Evolutionary conservation across 2,329 filamentous ascomycete genomes (phyloP), one percentile per base, ranked within the genome.

Genomic region (Fusarium musae): DNA sequence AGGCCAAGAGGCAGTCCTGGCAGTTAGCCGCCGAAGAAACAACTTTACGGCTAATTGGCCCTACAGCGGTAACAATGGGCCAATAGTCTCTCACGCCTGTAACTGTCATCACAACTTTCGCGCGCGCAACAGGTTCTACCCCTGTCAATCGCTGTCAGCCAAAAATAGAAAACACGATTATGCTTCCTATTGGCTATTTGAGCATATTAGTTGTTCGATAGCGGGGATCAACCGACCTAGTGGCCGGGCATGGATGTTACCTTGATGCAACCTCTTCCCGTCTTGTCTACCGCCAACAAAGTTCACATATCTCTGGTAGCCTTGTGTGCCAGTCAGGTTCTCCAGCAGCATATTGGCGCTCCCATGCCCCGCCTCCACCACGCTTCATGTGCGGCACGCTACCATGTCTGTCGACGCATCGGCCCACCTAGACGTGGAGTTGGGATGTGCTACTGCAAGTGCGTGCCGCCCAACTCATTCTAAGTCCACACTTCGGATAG

Each of bases 111-210:
- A 69, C 69, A 68, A 54, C 70, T 82, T 75, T 84, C 80, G 81
- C 83, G 82, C 82, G 82, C 82, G 82, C 81, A 80, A 84, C 59
- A 62, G 53, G 66, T 58, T 72, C 66, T 54, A 58, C 56, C 72
- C 75, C 74, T 72, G 65, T 70, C 69, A 70, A 64, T 59, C 61
- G 70, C 72, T 78, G 75, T 78, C 70, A 75, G 56, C 79, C 77
- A 82, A 82, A 82, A 81, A 81, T 84, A 84, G 78, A 79, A 78
- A 57, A 37, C 58, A 66, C 47, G 59, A 61, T 73, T 43, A 34
- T 50, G 8, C 21, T 10, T 39, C 44, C 80, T 67, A 85, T 85
- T 84, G 82, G 83, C 23, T 49, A 16, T 19, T 12, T 21, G 6
- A 10, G 19, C 21, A 53, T 46, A 65, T 65, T 73, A 70, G 76